Conservation (phyloP, 768 basidiomycete genomes). For the Naganishia onofrii region DNA sequence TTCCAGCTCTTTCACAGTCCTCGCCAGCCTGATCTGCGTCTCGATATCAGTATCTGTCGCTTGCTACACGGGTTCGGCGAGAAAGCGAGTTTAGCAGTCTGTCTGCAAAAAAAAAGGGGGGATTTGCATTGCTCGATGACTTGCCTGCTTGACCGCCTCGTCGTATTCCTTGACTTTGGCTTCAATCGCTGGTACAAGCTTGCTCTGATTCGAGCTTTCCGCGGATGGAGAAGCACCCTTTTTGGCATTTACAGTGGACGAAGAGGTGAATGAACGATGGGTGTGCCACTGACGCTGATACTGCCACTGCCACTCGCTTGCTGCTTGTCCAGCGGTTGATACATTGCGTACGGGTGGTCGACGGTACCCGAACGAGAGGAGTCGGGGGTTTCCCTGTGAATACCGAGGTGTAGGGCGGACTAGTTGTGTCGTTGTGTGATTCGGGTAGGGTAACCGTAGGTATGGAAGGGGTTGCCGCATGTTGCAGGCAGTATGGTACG, state of each 20-base stretch:
- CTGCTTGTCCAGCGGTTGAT: not conserved
- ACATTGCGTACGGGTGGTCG: not conserved
- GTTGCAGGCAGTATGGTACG: too few relatives aligned
- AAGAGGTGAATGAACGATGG: not conserved
- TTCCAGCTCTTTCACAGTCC: slow-evolving; percentile 68
- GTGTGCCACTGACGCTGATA: too few relatives aligned
- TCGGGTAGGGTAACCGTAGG: too few relatives aligned
- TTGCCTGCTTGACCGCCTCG: slow-evolving; percentile 25
- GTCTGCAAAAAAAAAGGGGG: not conserved
- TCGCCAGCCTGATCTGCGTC: slow-evolving; percentile 62
- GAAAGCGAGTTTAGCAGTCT: too few relatives aligned
- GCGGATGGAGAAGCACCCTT: not conserved
- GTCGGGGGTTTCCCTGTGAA: not conserved
- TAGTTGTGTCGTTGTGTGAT: too few relatives aligned
- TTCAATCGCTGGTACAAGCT: slow-evolving; percentile 4
- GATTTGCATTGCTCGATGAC: not conserved
- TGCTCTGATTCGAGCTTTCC: not conserved
- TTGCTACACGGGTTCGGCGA: not conserved
- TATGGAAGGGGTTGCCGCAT: too few relatives aligned
- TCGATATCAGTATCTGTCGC: slow-evolving; percentile 35
- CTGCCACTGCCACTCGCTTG: not conserved
- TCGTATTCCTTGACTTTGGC: slow-evolving; percentile 13
- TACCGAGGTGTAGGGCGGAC: not conserved
- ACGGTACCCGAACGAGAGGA: not conserved
- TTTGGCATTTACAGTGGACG: not conserved